These are phyloP conservation scores for Aspergillus piperis DNA, from an alignment of 2,329 filamentous ascomycete species.

Conservation along the genomic window DNA sequence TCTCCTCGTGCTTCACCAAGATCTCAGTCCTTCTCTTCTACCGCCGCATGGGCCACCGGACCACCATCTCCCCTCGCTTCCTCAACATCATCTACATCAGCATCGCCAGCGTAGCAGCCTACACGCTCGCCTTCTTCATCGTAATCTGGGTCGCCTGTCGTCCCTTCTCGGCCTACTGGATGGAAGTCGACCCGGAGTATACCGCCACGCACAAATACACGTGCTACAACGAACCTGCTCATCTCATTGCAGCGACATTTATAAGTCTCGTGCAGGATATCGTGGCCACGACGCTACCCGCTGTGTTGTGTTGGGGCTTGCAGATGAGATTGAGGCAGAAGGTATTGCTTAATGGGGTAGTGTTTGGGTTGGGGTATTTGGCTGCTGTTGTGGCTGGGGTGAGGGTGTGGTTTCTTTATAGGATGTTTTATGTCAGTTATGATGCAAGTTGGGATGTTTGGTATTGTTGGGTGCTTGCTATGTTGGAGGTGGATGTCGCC, in stretches of 20 bases:
- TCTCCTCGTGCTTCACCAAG: conserved; percentile 3
- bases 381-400: conserved; percentile 4
- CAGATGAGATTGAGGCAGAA: conserved; percentile 12
- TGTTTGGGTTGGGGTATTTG: conserved; percentile 10
- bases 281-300: conserved; percentile 8
- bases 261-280: conserved; percentile 11
- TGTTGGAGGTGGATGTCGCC: conserved; percentile 10
- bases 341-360: not conserved
- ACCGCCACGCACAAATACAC: not conserved
- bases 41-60: conserved; percentile 11
- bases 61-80: conserved; percentile 7
- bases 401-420: conserved; percentile 3
- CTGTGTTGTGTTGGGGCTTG: conserved; percentile 1
- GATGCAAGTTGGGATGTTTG: conserved; percentile 7
- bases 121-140: conserved; percentile 9
- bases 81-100: conserved; percentile 8
- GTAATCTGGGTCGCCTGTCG: conserved; percentile 10
- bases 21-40: conserved; percentile 11
- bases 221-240: conserved; percentile 9
- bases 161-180: conserved; percentile 8
- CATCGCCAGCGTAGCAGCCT: conserved; percentile 7
- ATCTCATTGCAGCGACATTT: conserved; percentile 5
- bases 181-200: conserved; percentile 6
- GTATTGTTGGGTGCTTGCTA: conserved; percentile 12
- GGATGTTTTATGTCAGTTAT: conserved; percentile 5